Conservation (phyloP, 129 eudicot genomes). For the Flaveria linearis region DNA sequence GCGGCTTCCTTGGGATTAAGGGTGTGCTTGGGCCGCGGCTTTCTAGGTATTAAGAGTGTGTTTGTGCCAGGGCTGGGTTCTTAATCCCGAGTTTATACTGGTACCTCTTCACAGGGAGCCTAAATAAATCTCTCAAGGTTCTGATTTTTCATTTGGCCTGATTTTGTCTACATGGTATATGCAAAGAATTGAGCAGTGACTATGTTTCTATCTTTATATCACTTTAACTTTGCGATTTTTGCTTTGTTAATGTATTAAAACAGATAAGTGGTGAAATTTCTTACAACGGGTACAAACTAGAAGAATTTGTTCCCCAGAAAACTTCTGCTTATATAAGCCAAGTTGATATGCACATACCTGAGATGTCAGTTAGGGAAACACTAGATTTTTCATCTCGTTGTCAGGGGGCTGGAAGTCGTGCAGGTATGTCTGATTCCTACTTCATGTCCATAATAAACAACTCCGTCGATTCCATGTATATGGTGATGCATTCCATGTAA, state of each 20-base stretch:
- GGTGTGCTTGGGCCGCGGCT: no score
- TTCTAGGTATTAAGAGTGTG: no score
- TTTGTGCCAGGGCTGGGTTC: no score
- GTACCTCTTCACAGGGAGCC: no score
- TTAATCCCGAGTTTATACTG: no score
- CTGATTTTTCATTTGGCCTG: conserved; percentile 7
- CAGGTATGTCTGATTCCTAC: conserved; percentile 44
- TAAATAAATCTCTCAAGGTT: conserved; percentile 50
- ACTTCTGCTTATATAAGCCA: conserved; percentile 69
- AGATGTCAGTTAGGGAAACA: conserved; percentile 78
- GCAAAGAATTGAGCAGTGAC: background rate
- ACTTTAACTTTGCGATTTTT: no score
- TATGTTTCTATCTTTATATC: no score
- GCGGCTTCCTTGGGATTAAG: no score
- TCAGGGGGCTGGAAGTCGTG: conserved; percentile 73
- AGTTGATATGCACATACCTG: conserved; percentile 64
- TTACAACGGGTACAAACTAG: conserved; percentile 66
- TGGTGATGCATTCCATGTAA: background rate
- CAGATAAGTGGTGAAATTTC: conserved; percentile 44
- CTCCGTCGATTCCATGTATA: background rate
- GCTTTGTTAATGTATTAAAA: background rate
- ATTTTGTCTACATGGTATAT: conserved; percentile 3
- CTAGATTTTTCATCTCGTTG: conserved; percentile 67
- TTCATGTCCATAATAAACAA: conserved; percentile 18
- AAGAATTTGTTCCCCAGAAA: conserved; percentile 62